phyloP scores from a whole-genome alignment of 345 rosid species.

The Ceriops zippeliana region DNA sequence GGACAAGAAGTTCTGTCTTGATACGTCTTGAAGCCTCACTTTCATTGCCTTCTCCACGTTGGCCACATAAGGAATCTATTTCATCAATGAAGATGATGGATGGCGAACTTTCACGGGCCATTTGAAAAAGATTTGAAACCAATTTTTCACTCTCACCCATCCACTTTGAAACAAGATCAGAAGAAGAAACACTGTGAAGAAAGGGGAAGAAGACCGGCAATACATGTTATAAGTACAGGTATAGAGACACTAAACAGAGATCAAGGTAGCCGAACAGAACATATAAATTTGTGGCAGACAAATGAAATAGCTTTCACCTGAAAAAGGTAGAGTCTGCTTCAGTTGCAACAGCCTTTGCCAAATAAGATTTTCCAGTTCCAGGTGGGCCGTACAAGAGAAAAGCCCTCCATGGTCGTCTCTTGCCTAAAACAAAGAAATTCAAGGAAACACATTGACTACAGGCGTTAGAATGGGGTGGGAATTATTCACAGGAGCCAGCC shows the following conservation, averaged over 20 bases:
- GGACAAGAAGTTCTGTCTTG: conserved; percentile 96
- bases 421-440: conserved; percentile 45
- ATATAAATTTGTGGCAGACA: not conserved
- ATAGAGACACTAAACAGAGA: not conserved
- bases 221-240: not conserved
- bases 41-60: conserved; percentile 93
- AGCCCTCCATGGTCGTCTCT: conserved; percentile 93
- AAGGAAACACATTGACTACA: not conserved
- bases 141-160: conserved; percentile 99
- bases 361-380: conserved; percentile 91
- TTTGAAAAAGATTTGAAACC: conserved; percentile 83
- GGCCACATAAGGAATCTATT: conserved; percentile 91
- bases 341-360: conserved; percentile 96
- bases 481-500: not conserved
- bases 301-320: conserved; percentile 44
- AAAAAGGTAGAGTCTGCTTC: conserved; percentile 94
- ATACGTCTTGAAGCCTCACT: conserved; percentile 97
- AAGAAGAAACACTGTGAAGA: conserved; percentile 67
- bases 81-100: conserved; percentile 90
- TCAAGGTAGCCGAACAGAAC: not conserved
- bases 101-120: conserved; percentile 97
- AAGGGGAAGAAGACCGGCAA: conserved; percentile 5
- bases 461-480: not conserved
- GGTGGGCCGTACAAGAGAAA: conserved; percentile 92
- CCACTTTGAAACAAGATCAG: conserved; percentile 96